phyloP scores from a whole-genome alignment of 257 asterid species.

The Solanum chiquidenum region DNA sequence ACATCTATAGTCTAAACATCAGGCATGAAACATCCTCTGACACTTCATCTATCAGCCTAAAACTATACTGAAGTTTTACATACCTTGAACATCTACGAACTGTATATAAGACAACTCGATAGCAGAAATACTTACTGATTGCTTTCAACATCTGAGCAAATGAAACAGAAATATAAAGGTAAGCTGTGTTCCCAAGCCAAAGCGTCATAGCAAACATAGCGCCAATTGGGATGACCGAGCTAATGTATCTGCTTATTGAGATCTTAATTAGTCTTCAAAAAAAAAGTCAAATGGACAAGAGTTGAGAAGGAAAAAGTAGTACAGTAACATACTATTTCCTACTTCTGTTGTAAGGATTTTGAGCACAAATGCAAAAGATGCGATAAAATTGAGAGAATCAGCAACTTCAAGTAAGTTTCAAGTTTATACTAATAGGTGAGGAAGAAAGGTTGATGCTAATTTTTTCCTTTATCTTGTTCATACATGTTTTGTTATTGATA shows the following conservation, averaged over 20 bases:
- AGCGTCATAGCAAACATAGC: slow-evolving; percentile 99
- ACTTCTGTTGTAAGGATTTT: not conserved
- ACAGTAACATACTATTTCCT: not conserved
- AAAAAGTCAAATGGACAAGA: not conserved
- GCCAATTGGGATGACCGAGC: slow-evolving; percentile 89
- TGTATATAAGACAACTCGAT: not conserved
- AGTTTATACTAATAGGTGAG: not conserved
- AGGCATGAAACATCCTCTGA: not conserved
- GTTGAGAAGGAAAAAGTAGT: not conserved
- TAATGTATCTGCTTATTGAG: slow-evolving; percentile 47
- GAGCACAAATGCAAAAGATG: not conserved
- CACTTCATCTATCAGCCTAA: not conserved
- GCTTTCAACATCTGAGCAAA: slow-evolving; percentile 99
- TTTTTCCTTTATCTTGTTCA: not conserved
- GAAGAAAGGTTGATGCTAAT: not conserved
- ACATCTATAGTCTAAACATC: not conserved
- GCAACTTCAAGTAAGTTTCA: not conserved
- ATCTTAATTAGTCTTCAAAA: not conserved
- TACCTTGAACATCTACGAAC: not conserved
- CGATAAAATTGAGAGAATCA: not conserved
- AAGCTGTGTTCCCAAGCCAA: slow-evolving; percentile 99
- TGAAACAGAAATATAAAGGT: slow-evolving; percentile 92
- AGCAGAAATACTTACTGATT: slow-evolving; percentile 53
- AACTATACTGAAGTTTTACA: not conserved
- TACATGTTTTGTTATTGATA: not conserved